These are phyloP conservation scores for Tulasnella sp. DNA, from an alignment of 768 basidiomycete genomes.

Conservation along the genomic window DNA sequence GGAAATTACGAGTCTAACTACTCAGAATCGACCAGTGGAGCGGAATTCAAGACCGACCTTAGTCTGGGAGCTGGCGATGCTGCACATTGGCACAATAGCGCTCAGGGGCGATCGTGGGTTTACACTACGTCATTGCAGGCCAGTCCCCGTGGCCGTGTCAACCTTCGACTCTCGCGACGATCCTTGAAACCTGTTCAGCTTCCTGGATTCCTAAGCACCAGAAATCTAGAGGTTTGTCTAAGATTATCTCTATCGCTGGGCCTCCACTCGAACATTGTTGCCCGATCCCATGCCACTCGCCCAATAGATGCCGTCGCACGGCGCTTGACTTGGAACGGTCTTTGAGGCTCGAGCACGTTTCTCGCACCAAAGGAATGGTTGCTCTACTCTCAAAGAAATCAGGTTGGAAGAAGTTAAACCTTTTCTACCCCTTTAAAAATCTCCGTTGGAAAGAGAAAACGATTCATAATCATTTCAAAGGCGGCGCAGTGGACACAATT, in stretches of 20 bases:
- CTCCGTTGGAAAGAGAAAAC: neutral
- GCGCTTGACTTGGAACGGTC: neutral
- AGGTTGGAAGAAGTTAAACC: neutral
- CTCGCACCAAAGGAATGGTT: neutral
- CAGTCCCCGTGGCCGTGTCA: neutral
- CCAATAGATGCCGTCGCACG: neutral
- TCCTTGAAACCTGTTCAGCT: neutral
- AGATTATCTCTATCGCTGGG: neutral
- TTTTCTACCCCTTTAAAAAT: neutral
- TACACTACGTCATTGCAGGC: neutral
- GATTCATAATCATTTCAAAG: too few relatives aligned
- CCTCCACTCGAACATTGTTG: neutral
- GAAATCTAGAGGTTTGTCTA: neutral
- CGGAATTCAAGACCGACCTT: neutral
- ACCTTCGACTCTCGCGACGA: neutral
- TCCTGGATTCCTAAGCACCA: neutral
- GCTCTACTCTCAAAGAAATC: neutral
- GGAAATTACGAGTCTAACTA: neutral
- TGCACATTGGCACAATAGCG: neutral
- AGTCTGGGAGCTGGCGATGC: neutral
- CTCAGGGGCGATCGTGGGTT: neutral
- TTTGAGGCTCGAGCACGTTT: neutral
- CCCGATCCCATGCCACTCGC: neutral
- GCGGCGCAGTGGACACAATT: too few relatives aligned
- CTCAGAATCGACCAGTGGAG: neutral